phyloP scores from a whole-genome alignment of 345 rosid species.

The Conringia planisiliqua region DNA sequence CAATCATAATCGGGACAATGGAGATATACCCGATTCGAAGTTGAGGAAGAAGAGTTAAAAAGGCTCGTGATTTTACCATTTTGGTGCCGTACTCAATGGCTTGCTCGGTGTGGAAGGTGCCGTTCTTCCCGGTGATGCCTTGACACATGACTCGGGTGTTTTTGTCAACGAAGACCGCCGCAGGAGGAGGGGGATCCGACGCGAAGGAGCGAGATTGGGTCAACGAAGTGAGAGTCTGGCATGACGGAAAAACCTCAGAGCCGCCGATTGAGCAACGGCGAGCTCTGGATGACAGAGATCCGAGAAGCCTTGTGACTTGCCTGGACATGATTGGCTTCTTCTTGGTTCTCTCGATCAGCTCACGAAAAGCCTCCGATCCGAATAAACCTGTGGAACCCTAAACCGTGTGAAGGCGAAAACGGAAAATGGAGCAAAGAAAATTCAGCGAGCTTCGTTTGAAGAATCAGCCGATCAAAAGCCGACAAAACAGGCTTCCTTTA shows the following conservation, averaged over 20 bases:
- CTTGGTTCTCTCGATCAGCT: not conserved
- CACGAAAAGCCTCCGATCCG: not conserved
- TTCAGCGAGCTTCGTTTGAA: slow-evolving; percentile 26
- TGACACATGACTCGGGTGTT: slow-evolving; percentile 89
- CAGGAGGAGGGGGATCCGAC: slow-evolving; percentile 51
- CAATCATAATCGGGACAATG: not conserved
- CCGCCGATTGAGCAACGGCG: slow-evolving; percentile 27
- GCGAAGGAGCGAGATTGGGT: slow-evolving; percentile 50
- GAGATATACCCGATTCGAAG: not conserved
- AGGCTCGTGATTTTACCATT: slow-evolving; percentile 48
- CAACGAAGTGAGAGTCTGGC: slow-evolving; percentile 30
- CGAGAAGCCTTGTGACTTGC: slow-evolving; percentile 36
- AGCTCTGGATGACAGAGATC: slow-evolving; percentile 32
- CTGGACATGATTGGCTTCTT: slow-evolving; percentile 33
- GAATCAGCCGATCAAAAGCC: slow-evolving; percentile 29
- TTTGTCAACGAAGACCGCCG: slow-evolving; percentile 93
- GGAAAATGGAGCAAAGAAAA: slow-evolving; percentile 24
- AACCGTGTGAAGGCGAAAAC: slow-evolving; percentile 9
- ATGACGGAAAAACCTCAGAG: slow-evolving; percentile 20
- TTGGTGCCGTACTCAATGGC: slow-evolving; percentile 98
- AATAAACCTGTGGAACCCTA: slow-evolving; percentile 19
- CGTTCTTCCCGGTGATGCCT: slow-evolving; percentile 95
- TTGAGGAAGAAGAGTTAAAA: not conserved
- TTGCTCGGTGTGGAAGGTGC: slow-evolving; percentile 92
- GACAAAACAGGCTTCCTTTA: slow-evolving; percentile 27